Evolutionary conservation across 164 flowering plant species (phyloP).

Genomic region (Vitis riparia): DNA sequence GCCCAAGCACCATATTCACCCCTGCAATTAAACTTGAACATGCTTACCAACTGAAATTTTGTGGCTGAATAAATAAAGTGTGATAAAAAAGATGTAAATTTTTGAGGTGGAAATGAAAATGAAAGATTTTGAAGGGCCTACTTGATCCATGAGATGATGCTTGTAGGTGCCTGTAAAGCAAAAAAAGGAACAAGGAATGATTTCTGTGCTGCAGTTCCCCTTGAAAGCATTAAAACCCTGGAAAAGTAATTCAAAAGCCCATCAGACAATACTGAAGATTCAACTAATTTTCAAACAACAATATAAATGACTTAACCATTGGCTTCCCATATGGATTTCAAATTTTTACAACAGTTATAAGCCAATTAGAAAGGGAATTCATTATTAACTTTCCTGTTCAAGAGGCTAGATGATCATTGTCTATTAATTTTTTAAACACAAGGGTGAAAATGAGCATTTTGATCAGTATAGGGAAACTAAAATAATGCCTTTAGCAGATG

Average conservation of each 20-base stretch:
- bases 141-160: slow-evolving; percentile 77
- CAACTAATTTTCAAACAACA: too few species aligned
- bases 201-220: slow-evolving; percentile 71
- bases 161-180: slow-evolving; percentile 79
- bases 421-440: too few species aligned
- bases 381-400: too few species aligned
- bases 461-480: too few species aligned
- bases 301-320: too few species aligned
- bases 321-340: too few species aligned
- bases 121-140: slow-evolving; percentile 29
- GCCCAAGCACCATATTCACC: slow-evolving; percentile 89
- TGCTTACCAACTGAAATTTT: neutral
- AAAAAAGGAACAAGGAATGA: slow-evolving; percentile 82
- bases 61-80: neutral
- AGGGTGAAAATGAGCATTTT: too few species aligned
- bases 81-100: neutral
- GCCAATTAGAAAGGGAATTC: too few species aligned
- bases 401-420: too few species aligned
- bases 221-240: slow-evolving; percentile 67
- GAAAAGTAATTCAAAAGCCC: neutral
- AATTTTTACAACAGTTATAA: too few species aligned
- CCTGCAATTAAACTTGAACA: slow-evolving; percentile 38
- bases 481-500: too few species aligned
- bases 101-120: neutral
- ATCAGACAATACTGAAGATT: neutral